Evolutionary conservation across 768 basidiomycete genomes (phyloP).

Genomic region (Calocybe cyanea): DNA sequence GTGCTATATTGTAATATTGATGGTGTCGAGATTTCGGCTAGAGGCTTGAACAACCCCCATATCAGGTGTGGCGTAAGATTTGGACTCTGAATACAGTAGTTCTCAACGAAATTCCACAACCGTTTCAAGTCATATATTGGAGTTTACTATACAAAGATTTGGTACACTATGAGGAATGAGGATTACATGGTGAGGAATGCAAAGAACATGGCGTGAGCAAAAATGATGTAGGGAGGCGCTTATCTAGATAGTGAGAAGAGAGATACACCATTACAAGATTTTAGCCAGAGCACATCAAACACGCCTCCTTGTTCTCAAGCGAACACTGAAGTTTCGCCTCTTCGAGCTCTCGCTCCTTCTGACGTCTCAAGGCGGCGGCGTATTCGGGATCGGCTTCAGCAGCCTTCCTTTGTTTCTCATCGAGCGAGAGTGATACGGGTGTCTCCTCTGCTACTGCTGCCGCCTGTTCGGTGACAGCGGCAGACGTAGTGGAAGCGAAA

Average conservation of each 20-base stretch:
- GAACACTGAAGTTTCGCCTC: conserved; percentile 82
- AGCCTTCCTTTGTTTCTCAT: conserved; percentile 47
- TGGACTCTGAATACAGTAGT: too few relatives aligned
- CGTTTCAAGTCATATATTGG: too few relatives aligned
- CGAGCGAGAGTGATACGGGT: conserved; percentile 31
- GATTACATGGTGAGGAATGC: neutral
- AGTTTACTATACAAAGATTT: too few relatives aligned
- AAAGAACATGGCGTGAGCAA: too few relatives aligned
- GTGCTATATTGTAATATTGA: too few relatives aligned
- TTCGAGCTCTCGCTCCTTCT: conserved; percentile 71
- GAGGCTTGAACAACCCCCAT: too few relatives aligned
- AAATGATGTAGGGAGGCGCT: too few relatives aligned
- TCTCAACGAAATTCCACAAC: too few relatives aligned
- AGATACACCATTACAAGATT: neutral
- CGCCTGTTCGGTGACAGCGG: too few relatives aligned
- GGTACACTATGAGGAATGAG: neutral
- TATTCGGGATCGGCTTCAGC: conserved; percentile 69
- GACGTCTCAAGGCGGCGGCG: conserved; percentile 70
- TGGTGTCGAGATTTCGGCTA: too few relatives aligned
- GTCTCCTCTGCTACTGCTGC: conserved; percentile 19
- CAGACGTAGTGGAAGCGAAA: conserved; percentile 26
- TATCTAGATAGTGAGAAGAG: neutral
- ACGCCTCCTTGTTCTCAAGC: conserved; percentile 91
- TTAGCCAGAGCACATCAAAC: conserved; percentile 88
- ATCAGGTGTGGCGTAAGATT: too few relatives aligned